Conservation (phyloP, 192 early-diverging fungal genomes). For the Backusella sp. region DNA sequence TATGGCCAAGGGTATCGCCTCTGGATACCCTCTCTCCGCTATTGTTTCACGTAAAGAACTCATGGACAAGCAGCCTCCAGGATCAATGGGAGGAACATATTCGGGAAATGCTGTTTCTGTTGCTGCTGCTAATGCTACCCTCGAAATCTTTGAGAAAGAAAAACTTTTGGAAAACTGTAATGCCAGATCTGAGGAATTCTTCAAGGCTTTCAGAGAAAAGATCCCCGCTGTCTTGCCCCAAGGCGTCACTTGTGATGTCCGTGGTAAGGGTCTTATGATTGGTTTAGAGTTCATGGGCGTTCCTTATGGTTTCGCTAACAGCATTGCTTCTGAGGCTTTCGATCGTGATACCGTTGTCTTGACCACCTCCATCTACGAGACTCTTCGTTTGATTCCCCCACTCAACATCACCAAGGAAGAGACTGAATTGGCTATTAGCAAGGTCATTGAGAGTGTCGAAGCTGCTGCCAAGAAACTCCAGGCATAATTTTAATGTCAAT, state of each 20-base stretch:
- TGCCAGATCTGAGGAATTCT: slow-evolving; percentile 32
- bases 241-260: slow-evolving; percentile 29
- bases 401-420: slow-evolving; percentile 26
- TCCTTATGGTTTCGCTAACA: slow-evolving; percentile 26
- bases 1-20: slow-evolving; percentile 44
- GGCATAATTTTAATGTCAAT: not conserved
- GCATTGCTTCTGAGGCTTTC: slow-evolving; percentile 14
- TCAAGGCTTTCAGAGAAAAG: slow-evolving; percentile 13
- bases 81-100: slow-evolving; percentile 40
- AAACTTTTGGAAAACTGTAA: slow-evolving; percentile 35
- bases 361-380: slow-evolving; percentile 40
- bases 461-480: slow-evolving; percentile 10
- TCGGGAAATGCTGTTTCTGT: slow-evolving; percentile 37
- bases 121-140: slow-evolving; percentile 37
- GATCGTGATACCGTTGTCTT: slow-evolving; percentile 30
- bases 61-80: slow-evolving; percentile 37
- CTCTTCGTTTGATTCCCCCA: slow-evolving; percentile 39
- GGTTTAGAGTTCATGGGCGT: slow-evolving; percentile 36
- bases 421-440: not conserved
- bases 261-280: slow-evolving; percentile 43
- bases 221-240: slow-evolving; percentile 26
- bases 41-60: slow-evolving; percentile 37
- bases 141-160: slow-evolving; percentile 39
- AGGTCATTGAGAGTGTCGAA: not conserved
- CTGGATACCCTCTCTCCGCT: slow-evolving; percentile 39